These are phyloP conservation scores for Magnolia kwangsiensis DNA, from an alignment of 164 flowering plant genomes.

Conservation along the genomic window DNA sequence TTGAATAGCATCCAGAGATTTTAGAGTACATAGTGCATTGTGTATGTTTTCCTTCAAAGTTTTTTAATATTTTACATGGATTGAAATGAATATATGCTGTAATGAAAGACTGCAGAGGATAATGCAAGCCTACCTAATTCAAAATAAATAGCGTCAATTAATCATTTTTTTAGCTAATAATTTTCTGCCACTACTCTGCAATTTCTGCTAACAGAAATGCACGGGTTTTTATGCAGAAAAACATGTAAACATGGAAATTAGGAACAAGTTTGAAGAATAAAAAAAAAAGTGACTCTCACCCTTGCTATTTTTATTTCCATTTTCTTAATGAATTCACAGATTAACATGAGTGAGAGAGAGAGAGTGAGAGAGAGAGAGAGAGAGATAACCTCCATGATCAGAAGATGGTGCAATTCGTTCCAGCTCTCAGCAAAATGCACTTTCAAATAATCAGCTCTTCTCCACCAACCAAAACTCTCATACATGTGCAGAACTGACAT, in stretches of 20 bases:
- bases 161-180: not conserved
- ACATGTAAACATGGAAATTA: not conserved
- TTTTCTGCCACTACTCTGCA: not conserved
- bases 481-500: conserved; percentile 95
- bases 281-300: too few relatives aligned
- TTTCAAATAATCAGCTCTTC: conserved; percentile 91
- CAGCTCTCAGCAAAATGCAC: conserved; percentile 99
- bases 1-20: too few relatives aligned
- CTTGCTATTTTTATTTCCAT: not conserved
- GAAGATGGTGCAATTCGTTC: conserved; percentile 99
- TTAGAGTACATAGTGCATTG: too few relatives aligned
- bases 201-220: not conserved
- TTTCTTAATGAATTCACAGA: not conserved
- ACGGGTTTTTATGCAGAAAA: not conserved
- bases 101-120: too few relatives aligned
- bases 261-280: not conserved
- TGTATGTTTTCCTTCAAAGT: too few relatives aligned
- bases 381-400: conserved; percentile 84
- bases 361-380: conserved; percentile 14
- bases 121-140: not conserved
- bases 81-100: too few relatives aligned
- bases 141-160: not conserved
- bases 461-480: conserved; percentile 99
- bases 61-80: too few relatives aligned
- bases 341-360: not conserved